phyloP scores from a whole-genome alignment of 2,329 filamentous ascomycete genomes.

The Fusarium veterinarium region DNA sequence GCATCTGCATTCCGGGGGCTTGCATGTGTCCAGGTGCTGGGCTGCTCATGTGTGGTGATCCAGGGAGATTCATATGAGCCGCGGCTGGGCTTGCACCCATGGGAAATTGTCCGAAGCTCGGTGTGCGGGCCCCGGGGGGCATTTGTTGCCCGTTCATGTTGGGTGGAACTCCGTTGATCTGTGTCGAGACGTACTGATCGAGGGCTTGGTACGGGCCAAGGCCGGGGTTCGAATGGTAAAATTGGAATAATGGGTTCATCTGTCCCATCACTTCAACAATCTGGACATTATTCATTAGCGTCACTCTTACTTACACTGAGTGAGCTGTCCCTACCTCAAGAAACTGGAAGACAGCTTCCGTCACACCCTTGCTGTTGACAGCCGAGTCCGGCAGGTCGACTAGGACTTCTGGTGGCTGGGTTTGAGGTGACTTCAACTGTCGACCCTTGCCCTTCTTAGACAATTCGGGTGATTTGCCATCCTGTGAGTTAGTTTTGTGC shows the following conservation, averaged over 20 bases:
- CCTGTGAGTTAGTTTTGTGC: constrained; percentile 67
- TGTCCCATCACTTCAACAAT: constrained; percentile 74
- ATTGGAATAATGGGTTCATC: constrained; percentile 73
- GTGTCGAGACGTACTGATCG: constrained; percentile 66
- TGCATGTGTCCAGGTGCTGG: constrained; percentile 72
- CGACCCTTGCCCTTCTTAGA: constrained; percentile 73
- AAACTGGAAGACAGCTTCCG: constrained; percentile 71
- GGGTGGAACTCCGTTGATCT: constrained; percentile 56
- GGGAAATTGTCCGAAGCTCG: constrained; percentile 67
- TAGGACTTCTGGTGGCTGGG: constrained; percentile 66
- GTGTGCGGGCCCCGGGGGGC: constrained; percentile 63
- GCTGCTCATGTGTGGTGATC: constrained; percentile 70
- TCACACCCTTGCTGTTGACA: constrained; percentile 70
- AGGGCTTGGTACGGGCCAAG: constrained; percentile 69
- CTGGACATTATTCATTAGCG: constrained; percentile 51
- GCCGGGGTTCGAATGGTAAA: constrained; percentile 64
- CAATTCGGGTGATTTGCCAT: constrained; percentile 73
- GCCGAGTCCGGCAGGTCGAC: constrained; percentile 69
- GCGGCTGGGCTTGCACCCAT: constrained; percentile 70
- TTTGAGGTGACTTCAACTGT: constrained; percentile 68
- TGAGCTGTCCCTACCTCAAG: constrained; percentile 64
- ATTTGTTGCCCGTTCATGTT: constrained; percentile 62
- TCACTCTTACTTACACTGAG: constrained; percentile 33
- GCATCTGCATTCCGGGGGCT: constrained; percentile 73
- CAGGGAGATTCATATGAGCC: constrained; percentile 70